A percentile compares a stretch with the other conserved stretches of the same genome.
These are phyloP conservation scores for Gypsophila paniculata DNA, from an alignment of 179 eudicot species.

Conservation along the genomic window DNA sequence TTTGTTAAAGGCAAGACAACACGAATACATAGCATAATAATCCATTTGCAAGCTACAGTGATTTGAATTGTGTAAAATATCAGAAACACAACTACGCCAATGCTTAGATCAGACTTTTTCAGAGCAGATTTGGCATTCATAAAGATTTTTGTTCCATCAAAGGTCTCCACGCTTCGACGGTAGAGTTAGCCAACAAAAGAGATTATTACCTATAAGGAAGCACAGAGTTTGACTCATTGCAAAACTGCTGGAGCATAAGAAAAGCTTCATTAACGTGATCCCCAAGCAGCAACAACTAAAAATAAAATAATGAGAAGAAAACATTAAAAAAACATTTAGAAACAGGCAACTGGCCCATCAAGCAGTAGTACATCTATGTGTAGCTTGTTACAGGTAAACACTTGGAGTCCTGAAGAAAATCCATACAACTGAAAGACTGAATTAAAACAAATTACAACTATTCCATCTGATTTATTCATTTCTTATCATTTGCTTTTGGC, in stretches of 20 bases:
- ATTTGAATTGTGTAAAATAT: too few species aligned
- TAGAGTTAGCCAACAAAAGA: slow-evolving; percentile 19
- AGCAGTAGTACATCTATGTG: too few species aligned
- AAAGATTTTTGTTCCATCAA: not conserved
- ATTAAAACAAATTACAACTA: too few species aligned
- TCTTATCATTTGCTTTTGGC: too few species aligned
- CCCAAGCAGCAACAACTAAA: slow-evolving; percentile 67
- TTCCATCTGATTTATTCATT: too few species aligned
- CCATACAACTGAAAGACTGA: too few species aligned
- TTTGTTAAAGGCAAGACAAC: not conserved
- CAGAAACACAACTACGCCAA: too few species aligned
- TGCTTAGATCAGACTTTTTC: too few species aligned
- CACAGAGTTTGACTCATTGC: slow-evolving; percentile 36
- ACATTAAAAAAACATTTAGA: slow-evolving; percentile 1
- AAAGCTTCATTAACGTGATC: slow-evolving; percentile 64
- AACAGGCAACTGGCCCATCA: not conserved
- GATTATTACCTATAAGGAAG: slow-evolving; percentile 57
- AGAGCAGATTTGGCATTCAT: not conserved
- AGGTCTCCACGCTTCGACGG: not conserved
- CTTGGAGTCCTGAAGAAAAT: too few species aligned
- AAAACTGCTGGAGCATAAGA: slow-evolving; percentile 46
- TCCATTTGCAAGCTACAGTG: not conserved
- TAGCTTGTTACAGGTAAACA: too few species aligned
- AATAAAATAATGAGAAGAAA: slow-evolving; percentile 21
- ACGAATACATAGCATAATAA: not conserved